A percentile compares a stretch with the other conserved stretches of the same genome.
Conservation (phyloP, 2,329 filamentous ascomycete species). For the Colletotrichum sp. region DNA sequence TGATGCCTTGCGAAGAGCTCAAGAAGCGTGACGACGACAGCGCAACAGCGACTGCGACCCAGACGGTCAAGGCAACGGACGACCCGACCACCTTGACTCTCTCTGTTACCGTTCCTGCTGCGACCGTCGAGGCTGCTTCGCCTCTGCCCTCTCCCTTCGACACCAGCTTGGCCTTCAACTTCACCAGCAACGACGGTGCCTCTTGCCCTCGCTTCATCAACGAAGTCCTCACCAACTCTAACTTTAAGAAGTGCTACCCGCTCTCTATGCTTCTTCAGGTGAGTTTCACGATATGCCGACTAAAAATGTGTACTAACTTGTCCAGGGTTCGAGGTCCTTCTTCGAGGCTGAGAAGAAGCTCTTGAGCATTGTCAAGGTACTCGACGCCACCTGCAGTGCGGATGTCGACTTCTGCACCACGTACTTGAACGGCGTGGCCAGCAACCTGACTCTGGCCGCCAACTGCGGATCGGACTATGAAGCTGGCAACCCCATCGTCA, state of each 20-base stretch:
- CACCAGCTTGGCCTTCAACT: constrained; percentile 66
- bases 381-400: constrained; percentile 79
- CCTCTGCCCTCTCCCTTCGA: constrained; percentile 72
- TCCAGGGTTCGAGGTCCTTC: constrained; percentile 80
- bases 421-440: constrained; percentile 69
- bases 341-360: constrained; percentile 79
- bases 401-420: constrained; percentile 68
- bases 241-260: constrained; percentile 78
- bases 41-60: background rate
- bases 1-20: constrained; percentile 23
- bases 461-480: constrained; percentile 78
- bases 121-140: constrained; percentile 34
- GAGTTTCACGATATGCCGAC: constrained; percentile 30
- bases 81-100: constrained; percentile 9
- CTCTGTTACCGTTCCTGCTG: constrained; percentile 23
- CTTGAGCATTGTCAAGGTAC: constrained; percentile 74
- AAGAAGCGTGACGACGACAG: constrained; percentile 29
- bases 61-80: background rate
- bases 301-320: constrained; percentile 24
- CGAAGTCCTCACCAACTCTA: constrained; percentile 66
- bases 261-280: constrained; percentile 85
- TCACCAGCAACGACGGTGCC: constrained; percentile 54
- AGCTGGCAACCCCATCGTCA: constrained; percentile 70
- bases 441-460: constrained; percentile 62
- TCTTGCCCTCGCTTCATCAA: constrained; percentile 73